Evolutionary conservation across 345 rosid species (phyloP), one percentile per base, ranked within the genome.

Genomic region (Arabidopsis arenosa): DNA sequence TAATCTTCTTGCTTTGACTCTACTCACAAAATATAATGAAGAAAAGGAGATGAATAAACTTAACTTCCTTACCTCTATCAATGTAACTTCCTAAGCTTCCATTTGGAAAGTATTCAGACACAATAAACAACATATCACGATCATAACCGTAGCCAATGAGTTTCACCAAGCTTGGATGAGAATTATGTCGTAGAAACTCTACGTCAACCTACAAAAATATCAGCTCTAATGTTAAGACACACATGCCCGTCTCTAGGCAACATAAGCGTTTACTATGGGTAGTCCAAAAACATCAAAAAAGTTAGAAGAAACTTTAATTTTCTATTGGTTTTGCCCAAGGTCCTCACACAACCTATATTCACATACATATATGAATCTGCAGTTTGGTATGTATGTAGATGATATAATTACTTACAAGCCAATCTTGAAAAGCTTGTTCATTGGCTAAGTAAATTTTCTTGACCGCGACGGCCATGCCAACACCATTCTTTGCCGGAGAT

Each of bases 361-460:
- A 18, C 26, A 23, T 23, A 23, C 26, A 23, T 23, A 23, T 23
- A 23, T 23, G 26, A 23, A 23, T 23, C 26, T 23, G 26, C 21
- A 18, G 21, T 23, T 23, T 23, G 26, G 26, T 23, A 23, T 18
- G 21, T 18, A 28, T 3, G 0, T 3, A 28, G 55, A 51, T 51
- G 1, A 60, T 18, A 62, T 33, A 3, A 11, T 13, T 9, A 62
- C 68, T 63, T 63, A 63, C 68, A 63, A 28, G 68, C 68, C 68
- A 63, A 1, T 63, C 9, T 44, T 43, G 68, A 39, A 63, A 63
- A 44, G 53, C 53, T 63, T 63, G 54, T 2, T 37, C 6, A 10
- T 14, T 1, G 7, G 53, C 2, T 44, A 63, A 63, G 68, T 28
- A 28, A 63, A 15, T 2, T 14, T 0, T 14, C 23, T 44, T 63